Evolutionary conservation across 2,329 filamentous ascomycete genomes (phyloP).

Genomic region (Paecilomyces sp.): DNA sequence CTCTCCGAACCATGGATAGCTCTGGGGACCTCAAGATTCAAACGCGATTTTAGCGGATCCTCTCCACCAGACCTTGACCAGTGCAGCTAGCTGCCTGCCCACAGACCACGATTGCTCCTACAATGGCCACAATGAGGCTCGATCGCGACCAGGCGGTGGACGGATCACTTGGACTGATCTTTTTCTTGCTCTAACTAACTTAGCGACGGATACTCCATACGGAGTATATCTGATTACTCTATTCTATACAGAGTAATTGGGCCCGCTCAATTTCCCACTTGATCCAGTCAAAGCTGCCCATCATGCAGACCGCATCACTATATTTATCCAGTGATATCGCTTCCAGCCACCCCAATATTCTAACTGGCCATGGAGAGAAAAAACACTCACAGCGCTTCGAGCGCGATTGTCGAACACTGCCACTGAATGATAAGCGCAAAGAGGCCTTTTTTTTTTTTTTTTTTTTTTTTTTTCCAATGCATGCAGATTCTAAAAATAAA

Average conservation of each 20-base stretch:
- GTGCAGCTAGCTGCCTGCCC: background rate
- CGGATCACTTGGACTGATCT: background rate
- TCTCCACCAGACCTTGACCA: background rate
- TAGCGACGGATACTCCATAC: background rate
- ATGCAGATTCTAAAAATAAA: background rate
- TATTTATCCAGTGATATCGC: background rate
- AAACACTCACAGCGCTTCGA: background rate
- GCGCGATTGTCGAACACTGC: background rate
- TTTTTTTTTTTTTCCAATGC: background rate
- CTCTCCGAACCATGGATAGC: background rate
- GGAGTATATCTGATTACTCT: no score
- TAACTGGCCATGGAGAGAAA: background rate
- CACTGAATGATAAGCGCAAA: background rate
- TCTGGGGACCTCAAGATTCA: background rate
- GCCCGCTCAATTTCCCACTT: background rate
- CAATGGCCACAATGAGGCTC: background rate
- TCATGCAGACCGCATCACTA: background rate
- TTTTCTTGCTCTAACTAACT: background rate
- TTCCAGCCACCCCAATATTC: background rate
- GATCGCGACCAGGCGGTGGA: background rate
- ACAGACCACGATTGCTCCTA: background rate
- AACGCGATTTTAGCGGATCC: background rate
- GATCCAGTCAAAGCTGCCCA: background rate
- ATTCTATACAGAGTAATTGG: no score
- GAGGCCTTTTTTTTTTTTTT: background rate